These are phyloP conservation scores for Hyparrhenia diplandra DNA, from an alignment of 176 grass and related monocot genomes.

Conservation along the genomic window DNA sequence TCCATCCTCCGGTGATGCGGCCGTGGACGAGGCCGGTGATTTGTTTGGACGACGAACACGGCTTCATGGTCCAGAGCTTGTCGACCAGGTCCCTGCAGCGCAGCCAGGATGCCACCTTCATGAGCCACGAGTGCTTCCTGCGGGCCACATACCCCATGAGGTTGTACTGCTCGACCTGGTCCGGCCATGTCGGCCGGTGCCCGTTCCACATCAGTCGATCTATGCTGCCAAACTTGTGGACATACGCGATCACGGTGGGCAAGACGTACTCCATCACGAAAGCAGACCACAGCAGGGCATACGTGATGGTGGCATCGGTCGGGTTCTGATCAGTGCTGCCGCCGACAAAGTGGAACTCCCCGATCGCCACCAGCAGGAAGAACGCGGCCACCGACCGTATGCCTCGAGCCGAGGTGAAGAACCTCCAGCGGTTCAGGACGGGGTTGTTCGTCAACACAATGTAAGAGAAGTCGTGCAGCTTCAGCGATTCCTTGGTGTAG, in stretches of 20 bases:
- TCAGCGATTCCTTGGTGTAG: too few relatives aligned
- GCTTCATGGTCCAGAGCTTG: neutral
- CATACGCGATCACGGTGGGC: neutral
- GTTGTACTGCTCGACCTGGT: neutral
- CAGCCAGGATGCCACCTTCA: rapidly evolving
- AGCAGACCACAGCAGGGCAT: neutral
- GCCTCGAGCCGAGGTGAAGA: too few relatives aligned
- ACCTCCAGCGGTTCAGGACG: rapidly evolving
- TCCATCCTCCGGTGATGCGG: neutral
- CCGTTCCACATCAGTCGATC: neutral
- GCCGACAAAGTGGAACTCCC: neutral
- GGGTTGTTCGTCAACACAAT: too few relatives aligned
- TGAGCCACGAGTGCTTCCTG: neutral
- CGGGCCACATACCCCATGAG: neutral
- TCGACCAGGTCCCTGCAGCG: neutral
- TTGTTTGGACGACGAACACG: neutral
- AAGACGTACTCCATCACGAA: neutral
- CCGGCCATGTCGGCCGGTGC: neutral
- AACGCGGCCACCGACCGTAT: too few relatives aligned
- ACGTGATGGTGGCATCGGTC: neutral
- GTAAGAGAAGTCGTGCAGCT: neutral
- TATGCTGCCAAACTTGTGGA: neutral
- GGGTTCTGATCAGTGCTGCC: too few relatives aligned
- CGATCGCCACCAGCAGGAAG: neutral
- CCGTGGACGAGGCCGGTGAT: neutral